Evolutionary conservation across 2,329 filamentous ascomycete genomes (phyloP).

Genomic region (Myrmaecium sp.): DNA sequence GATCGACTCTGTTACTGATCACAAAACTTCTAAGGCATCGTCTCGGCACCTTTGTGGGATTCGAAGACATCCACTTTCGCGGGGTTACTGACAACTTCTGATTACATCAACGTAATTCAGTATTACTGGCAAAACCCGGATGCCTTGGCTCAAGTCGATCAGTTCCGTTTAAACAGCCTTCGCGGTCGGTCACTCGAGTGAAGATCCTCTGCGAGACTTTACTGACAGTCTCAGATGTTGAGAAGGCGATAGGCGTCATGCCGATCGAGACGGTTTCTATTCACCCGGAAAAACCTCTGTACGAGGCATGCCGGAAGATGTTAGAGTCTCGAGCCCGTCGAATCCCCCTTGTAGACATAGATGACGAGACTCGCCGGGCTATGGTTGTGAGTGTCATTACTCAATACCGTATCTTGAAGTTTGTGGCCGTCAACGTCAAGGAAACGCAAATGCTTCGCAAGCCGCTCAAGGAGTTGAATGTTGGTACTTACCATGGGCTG

Average conservation of each 20-base stretch:
- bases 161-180: slow-evolving; percentile 82
- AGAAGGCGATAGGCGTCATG: slow-evolving; percentile 77
- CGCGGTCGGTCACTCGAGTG: slow-evolving; percentile 43
- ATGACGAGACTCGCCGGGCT: slow-evolving; percentile 82
- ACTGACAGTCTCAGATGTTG: slow-evolving; percentile 52
- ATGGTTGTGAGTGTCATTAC: slow-evolving; percentile 95
- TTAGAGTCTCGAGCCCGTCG: slow-evolving; percentile 80
- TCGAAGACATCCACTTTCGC: slow-evolving; percentile 85
- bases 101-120: slow-evolving; percentile 97
- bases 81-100: slow-evolving; percentile 82
- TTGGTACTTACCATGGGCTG: slow-evolving; percentile 72
- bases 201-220: slow-evolving; percentile 1
- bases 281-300: slow-evolving; percentile 74
- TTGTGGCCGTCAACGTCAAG: slow-evolving; percentile 87
- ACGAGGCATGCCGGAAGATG: slow-evolving; percentile 91
- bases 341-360: slow-evolving; percentile 83
- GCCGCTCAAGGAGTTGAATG: slow-evolving; percentile 62
- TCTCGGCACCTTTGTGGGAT: slow-evolving; percentile 94
- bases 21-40: slow-evolving; percentile 50
- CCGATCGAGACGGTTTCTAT: slow-evolving; percentile 95
- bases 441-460: slow-evolving; percentile 82
- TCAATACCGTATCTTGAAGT: slow-evolving; percentile 96
- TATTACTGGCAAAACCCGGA: slow-evolving; percentile 98
- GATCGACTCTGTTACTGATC: slow-evolving; percentile 4
- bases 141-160: slow-evolving; percentile 74